Conservation (phyloP, 441 rosid genomes). For the Gossypium laxum region DNA sequence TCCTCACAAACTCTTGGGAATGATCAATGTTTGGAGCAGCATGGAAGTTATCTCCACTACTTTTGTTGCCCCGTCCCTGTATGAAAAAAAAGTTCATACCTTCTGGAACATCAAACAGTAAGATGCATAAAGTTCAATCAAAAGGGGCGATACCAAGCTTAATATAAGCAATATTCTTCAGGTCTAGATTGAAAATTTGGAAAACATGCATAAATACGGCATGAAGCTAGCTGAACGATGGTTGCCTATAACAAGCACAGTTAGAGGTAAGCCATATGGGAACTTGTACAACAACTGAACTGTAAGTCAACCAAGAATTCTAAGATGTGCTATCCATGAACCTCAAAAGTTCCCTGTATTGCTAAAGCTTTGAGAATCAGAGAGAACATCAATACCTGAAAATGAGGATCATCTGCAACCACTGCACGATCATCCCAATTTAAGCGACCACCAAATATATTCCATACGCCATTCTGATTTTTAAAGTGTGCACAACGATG, state of each 20-base stretch:
- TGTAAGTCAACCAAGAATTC: neutral
- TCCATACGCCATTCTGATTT: conserved; percentile 86
- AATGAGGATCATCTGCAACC: conserved; percentile 93
- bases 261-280: neutral
- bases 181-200: neutral
- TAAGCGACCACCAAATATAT: conserved; percentile 79
- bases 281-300: neutral
- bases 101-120: neutral
- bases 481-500: conserved; percentile 88
- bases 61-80: conserved; percentile 94
- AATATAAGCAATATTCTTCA: conserved; percentile 6
- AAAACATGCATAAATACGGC: neutral
- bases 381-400: conserved; percentile 49
- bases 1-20: conserved; percentile 89
- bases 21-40: conserved; percentile 99
- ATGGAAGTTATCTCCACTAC: conserved; percentile 93
- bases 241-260: neutral
- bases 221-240: neutral
- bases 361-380: neutral
- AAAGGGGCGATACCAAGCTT: neutral
- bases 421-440: conserved; percentile 91
- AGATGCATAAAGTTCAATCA: neutral
- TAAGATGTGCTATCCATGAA: neutral
- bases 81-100: conserved; percentile 15
- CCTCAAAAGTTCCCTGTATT: neutral